These are phyloP conservation scores for Termitomyces sp. DNA, from an alignment of 768 basidiomycete genomes.

Conservation along the genomic window DNA sequence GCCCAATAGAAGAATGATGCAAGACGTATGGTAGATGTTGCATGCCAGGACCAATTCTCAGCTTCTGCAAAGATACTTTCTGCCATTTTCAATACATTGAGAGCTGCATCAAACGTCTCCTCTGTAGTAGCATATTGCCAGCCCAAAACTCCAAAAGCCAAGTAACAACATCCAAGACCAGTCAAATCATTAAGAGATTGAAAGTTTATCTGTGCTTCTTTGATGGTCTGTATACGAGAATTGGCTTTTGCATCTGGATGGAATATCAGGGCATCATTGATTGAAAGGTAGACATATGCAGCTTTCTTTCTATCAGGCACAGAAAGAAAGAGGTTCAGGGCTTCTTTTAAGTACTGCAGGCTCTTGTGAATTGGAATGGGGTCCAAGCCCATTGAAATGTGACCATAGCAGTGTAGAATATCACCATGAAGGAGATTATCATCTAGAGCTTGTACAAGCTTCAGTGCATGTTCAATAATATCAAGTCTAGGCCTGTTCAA, in stretches of 20 bases:
- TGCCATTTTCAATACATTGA: not conserved
- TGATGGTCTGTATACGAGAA: not conserved
- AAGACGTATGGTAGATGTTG: not conserved
- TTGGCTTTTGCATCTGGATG: not conserved
- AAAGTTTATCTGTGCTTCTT: not conserved
- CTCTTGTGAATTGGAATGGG: not conserved
- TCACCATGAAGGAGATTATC: not conserved
- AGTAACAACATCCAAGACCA: not conserved
- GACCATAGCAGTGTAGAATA: not conserved
- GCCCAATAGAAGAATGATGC: not conserved
- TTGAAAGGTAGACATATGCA: not conserved
- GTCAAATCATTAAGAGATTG: not conserved
- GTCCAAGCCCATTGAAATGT: not conserved
- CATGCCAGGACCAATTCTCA: not conserved
- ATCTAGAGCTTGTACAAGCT: not conserved
- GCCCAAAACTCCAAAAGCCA: not conserved
- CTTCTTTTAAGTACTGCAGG: not conserved
- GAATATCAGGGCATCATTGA: not conserved
- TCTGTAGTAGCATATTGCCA: not conserved
- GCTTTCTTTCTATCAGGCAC: not conserved
- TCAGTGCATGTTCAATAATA: slow-evolving; percentile 2
- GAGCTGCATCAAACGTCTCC: not conserved
- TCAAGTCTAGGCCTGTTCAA: slow-evolving; percentile 10
- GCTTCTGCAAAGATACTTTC: not conserved
- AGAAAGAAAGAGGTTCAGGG: not conserved